These are phyloP conservation scores for Elsinoe australis DNA, from an alignment of 2,329 filamentous ascomycete species.

Conservation along the genomic window DNA sequence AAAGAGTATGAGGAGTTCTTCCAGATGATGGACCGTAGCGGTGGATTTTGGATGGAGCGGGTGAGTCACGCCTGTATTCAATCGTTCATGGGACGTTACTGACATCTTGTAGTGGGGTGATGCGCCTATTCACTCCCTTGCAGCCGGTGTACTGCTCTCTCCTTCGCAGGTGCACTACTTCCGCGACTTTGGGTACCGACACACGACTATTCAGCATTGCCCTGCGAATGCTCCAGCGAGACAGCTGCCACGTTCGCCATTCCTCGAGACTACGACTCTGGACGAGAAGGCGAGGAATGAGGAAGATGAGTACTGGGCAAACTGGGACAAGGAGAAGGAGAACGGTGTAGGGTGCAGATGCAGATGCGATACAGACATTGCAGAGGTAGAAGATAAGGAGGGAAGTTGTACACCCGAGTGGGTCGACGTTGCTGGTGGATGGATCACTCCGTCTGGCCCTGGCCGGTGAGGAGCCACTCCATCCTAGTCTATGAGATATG, in stretches of 20 bases:
- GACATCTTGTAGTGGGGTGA: conserved; percentile 77
- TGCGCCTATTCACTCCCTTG: conserved; percentile 94
- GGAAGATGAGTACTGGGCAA: conserved; percentile 95
- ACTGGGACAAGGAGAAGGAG: conserved; percentile 77
- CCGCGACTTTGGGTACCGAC: conserved; percentile 95
- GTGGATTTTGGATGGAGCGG: conserved; percentile 98
- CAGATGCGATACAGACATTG: conserved; percentile 93
- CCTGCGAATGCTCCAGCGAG: conserved; percentile 87
- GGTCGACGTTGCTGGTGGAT: conserved; percentile 95
- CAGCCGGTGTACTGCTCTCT: conserved; percentile 76
- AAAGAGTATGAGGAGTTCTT: conserved; percentile 98
- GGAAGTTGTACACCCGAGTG: conserved; percentile 92
- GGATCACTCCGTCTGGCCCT: conserved; percentile 42
- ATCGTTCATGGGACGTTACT: conserved; percentile 28
- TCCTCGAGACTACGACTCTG: conserved; percentile 41
- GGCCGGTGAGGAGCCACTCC: neutral
- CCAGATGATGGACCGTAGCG: conserved; percentile 95
- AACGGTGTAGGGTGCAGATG: conserved; percentile 96
- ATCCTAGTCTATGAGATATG: neutral
- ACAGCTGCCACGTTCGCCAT: conserved; percentile 73
- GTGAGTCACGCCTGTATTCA: conserved; percentile 46
- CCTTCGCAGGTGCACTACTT: conserved; percentile 93
- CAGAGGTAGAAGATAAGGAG: conserved; percentile 95
- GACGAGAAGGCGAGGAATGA: conserved; percentile 70
- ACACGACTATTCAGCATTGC: conserved; percentile 98